These are phyloP conservation scores for Cordyceps cateniannulata DNA, from an alignment of 2,329 filamentous ascomycete species.

Conservation along the genomic window DNA sequence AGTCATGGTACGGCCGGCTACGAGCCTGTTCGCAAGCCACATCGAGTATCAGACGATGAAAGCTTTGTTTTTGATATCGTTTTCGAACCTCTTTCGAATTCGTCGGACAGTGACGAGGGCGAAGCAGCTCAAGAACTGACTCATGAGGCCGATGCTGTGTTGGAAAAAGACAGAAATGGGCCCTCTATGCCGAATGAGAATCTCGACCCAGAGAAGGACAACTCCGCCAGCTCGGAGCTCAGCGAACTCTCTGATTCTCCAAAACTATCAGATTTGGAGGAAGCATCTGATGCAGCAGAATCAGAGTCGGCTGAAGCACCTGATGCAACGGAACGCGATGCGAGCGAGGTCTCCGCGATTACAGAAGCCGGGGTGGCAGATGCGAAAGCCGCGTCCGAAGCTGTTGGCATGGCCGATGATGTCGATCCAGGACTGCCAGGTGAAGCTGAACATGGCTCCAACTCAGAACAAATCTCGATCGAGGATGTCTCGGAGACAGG, in stretches of 20 bases:
- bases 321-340: conserved; percentile 17
- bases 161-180: background rate
- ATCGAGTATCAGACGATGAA: conserved; percentile 1
- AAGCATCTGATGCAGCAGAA: background rate
- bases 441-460: background rate
- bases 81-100: background rate
- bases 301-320: conserved; percentile 20
- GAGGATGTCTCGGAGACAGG: too few relatives aligned
- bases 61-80: conserved; percentile 3
- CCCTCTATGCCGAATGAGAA: background rate
- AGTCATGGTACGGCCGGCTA: background rate
- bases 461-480: background rate
- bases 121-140: background rate
- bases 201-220: background rate
- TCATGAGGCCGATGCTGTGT: background rate
- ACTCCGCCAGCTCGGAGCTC: background rate
- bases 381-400: background rate
- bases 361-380: background rate
- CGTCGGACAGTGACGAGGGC: background rate
- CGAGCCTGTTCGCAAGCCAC: background rate
- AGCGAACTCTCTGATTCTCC: conserved; percentile 3
- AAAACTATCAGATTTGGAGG: background rate
- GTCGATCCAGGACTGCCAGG: too few relatives aligned
- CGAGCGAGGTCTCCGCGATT: background rate
- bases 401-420: background rate